These are phyloP conservation scores for Xylaria sp. DNA, from an alignment of 2,329 filamentous ascomycete species.

Conservation along the genomic window DNA sequence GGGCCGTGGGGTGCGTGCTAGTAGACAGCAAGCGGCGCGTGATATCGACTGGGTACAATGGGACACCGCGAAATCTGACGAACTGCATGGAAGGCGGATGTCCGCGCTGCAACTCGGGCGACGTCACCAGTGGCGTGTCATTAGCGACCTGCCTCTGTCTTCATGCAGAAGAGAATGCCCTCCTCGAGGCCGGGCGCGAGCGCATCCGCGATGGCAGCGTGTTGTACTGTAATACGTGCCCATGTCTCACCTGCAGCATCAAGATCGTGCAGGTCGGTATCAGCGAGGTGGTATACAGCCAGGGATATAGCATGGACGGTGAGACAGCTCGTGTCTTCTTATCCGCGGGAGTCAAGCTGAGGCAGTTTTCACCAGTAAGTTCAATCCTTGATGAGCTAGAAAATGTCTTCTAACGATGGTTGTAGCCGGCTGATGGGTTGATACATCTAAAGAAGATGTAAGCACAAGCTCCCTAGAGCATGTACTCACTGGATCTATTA, in stretches of 20 bases:
- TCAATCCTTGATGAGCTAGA: not conserved
- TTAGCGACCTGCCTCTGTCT: constrained; percentile 92
- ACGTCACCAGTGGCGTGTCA: constrained; percentile 73
- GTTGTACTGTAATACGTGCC: constrained; percentile 95
- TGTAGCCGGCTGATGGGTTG: constrained; percentile 63
- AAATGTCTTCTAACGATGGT: constrained; percentile 8
- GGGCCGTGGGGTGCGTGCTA: constrained; percentile 92
- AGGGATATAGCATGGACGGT: constrained; percentile 93
- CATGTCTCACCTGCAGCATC: constrained; percentile 96
- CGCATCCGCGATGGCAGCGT: constrained; percentile 84
- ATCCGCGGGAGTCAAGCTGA: constrained; percentile 83
- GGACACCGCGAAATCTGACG: constrained; percentile 86
- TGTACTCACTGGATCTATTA: not conserved
- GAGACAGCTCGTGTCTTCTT: constrained; percentile 84
- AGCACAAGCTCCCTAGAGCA: constrained; percentile 33
- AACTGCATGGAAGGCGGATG: constrained; percentile 97
- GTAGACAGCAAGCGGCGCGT: constrained; percentile 84
- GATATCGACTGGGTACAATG: constrained; percentile 96
- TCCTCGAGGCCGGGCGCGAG: constrained; percentile 93
- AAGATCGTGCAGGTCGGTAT: constrained; percentile 99
- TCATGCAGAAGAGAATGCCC: constrained; percentile 98
- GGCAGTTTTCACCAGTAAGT: constrained; percentile 88
- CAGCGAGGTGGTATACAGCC: constrained; percentile 92
- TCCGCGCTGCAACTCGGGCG: constrained; percentile 82
- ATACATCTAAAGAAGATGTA: constrained; percentile 61